phyloP scores from a whole-genome alignment of 371 early-diverging fungal genomes.

The Mortierella sp. region DNA sequence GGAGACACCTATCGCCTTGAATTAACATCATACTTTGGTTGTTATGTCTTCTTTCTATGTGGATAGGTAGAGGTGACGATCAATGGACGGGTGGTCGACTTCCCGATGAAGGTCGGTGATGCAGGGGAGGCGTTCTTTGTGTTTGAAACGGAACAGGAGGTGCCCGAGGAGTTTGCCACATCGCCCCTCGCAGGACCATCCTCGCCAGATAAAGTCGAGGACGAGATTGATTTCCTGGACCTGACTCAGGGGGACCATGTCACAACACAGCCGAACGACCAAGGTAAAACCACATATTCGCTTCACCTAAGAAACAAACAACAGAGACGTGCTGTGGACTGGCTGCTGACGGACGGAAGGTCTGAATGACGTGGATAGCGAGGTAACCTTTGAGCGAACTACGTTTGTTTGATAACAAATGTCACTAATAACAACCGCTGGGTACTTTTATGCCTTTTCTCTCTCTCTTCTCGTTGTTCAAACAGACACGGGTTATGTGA shows the following conservation, averaged over 20 bases:
- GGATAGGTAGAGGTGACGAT: conserved; percentile 88
- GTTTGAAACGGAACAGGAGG: conserved; percentile 86
- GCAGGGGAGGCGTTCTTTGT: conserved; percentile 99
- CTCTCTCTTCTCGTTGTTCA: neutral
- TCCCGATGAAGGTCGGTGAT: conserved; percentile 98
- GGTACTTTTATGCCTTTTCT: neutral
- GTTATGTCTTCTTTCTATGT: neutral
- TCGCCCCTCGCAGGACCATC: conserved; percentile 88
- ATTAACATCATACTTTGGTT: neutral
- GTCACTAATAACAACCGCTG: conserved; percentile 1
- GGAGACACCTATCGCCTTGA: too few relatives aligned
- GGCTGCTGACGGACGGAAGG: neutral
- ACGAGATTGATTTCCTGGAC: conserved; percentile 57
- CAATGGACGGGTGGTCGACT: conserved; percentile 83
- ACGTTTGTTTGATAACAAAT: neutral
- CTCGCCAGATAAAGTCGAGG: conserved; percentile 27
- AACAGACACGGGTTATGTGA: conserved; percentile 55
- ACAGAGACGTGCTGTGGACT: neutral
- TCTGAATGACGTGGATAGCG: neutral
- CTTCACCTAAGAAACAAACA: neutral
- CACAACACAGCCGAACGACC: conserved; percentile 26
- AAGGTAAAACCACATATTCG: conserved; percentile 21
- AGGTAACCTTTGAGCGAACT: neutral
- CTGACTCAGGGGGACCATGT: conserved; percentile 29
- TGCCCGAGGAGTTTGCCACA: conserved; percentile 92